A percentile compares a stretch with the other conserved stretches of the same genome.
Conservation (phyloP, 2,329 filamentous ascomycete genomes). For the Podosphaera fusca region DNA sequence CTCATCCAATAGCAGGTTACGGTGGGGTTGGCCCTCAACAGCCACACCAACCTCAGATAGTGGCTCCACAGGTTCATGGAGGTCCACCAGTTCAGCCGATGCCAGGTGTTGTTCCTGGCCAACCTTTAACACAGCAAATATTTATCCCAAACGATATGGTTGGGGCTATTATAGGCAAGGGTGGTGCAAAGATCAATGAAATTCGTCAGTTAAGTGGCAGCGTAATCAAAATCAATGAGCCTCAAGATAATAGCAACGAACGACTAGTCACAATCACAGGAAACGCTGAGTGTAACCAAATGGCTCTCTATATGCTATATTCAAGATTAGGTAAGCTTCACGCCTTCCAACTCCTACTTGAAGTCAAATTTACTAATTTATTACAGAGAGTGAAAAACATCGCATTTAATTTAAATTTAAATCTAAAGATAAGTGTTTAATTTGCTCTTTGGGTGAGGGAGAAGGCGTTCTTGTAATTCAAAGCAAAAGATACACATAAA, state of each 20-base stretch:
- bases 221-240: constrained; percentile 99
- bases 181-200: constrained; percentile 97
- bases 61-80: constrained; percentile 36
- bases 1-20: constrained; percentile 43
- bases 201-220: constrained; percentile 91
- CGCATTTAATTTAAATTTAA: constrained; percentile 26
- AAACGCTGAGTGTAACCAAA: constrained; percentile 94
- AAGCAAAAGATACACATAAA: no score
- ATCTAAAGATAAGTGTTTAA: no score
- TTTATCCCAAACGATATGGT: constrained; percentile 99
- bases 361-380: constrained; percentile 4
- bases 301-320: constrained; percentile 99
- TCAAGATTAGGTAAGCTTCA: constrained; percentile 59
- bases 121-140: constrained; percentile 89
- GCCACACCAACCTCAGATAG: constrained; percentile 38
- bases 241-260: constrained; percentile 97
- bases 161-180: constrained; percentile 95
- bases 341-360: background rate
- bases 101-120: constrained; percentile 50
- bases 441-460: no score
- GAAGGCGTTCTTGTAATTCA: no score
- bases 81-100: constrained; percentile 55
- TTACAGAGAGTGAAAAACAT: constrained; percentile 52
- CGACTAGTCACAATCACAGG: constrained; percentile 91
- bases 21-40: constrained; percentile 60